Evolutionary conservation across 2,329 filamentous ascomycete species (phyloP), one percentile per base, ranked within the genome.

Genomic region (Diaporthe longicolla): DNA sequence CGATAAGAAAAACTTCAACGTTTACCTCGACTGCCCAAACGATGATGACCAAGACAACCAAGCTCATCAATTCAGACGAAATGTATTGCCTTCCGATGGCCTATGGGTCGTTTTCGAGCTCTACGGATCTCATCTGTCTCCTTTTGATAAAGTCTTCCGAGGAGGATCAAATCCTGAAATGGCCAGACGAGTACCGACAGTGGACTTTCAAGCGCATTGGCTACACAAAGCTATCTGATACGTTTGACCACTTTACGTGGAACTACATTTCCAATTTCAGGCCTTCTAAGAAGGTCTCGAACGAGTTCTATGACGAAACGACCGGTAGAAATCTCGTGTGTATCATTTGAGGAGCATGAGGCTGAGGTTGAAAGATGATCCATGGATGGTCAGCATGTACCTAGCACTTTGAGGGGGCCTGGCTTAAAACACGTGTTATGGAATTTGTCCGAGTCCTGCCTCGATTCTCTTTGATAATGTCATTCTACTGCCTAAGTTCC

Each of bases 41-140:
- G 71, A 73, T 17, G 71, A 70, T n/a, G 45, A 70, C 6, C 19
- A 29, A 9, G 7, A 29, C 3, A 24, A n/a, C 32, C 32, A 35
- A 0, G 15, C 45, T 73, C 6, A 26, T 37, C 15, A 19, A 26
- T 2, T 48, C 43, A 7, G 15, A 73, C 9, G 37, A 55, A 4
- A 54, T 59, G 1, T 61, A 61, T 21, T 72, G 59, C 24, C 17
- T 74, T 17, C 43, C 54, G 15, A 37, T 58, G 21, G 71, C 71
- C 1, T 17, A 29, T 19, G 52, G 59, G 24, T 21, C 13, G 52
- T 37, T 17, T 11, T 19, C 4, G 15, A 54, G 50, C 3, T 69
- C 71, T 3, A 73, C 45, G 8, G 43, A 73, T 29, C 7, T 73
- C 40, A 24, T 69, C 4, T 73, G 71, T 24, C 52, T 73, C 21